Evolutionary conservation across 306 rosid species (phyloP).

Genomic region (Cicer chorassanicum): DNA sequence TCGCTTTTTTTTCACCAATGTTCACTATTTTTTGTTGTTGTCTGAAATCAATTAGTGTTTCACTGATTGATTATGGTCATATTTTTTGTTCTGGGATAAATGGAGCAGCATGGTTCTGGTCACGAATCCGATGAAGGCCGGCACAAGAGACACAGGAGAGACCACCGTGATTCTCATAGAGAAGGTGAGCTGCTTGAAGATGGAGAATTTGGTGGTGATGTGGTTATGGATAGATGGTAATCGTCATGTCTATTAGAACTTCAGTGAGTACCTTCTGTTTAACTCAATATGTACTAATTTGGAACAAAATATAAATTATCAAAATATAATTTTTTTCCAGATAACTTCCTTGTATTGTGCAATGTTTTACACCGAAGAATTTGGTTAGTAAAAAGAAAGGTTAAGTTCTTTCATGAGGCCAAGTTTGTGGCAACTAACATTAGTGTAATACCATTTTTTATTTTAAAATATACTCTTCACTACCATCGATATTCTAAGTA

Average conservation of each 20-base stretch:
- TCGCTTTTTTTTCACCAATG: conserved; percentile 12
- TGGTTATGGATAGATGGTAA: conserved; percentile 71
- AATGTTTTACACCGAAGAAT: conserved; percentile 6
- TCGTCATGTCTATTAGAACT: conserved; percentile 36
- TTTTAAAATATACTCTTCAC: conserved; percentile 5
- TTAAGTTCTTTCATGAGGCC: conserved; percentile 37
- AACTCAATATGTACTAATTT: conserved; percentile 40
- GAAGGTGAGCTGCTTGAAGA: conserved; percentile 77
- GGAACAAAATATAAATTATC: background rate
- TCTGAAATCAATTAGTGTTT: conserved; percentile 26
- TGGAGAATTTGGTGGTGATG: conserved; percentile 75
- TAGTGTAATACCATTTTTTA: conserved; percentile 24
- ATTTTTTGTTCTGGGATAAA: conserved; percentile 12
- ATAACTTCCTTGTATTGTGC: conserved; percentile 43
- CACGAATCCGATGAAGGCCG: conserved; percentile 81
- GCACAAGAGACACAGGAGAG: conserved; percentile 78
- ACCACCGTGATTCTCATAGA: conserved; percentile 72
- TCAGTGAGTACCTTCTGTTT: conserved; percentile 31
- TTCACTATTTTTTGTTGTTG: background rate
- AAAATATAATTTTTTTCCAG: conserved; percentile 21
- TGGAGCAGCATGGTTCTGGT: conserved; percentile 70
- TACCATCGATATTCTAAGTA: conserved; percentile 20
- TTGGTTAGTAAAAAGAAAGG: conserved; percentile 39
- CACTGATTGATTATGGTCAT: background rate
- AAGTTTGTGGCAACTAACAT: conserved; percentile 24